Base-by-base conservation (phyloP, 768 basidiomycete genomes). In the Cyathus striatus region DNA sequence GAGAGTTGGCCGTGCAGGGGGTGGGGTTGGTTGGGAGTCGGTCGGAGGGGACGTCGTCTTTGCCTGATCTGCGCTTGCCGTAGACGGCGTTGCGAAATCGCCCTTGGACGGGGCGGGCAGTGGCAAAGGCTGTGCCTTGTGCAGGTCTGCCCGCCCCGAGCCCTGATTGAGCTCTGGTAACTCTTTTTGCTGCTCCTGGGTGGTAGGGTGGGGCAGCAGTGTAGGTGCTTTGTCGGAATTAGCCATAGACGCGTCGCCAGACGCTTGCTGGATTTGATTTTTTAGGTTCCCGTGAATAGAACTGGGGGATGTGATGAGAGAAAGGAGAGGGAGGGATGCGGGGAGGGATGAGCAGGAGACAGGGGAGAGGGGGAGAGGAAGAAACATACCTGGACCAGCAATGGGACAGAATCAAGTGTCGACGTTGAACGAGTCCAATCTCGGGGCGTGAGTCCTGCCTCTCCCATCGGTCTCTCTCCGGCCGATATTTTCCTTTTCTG, bases 241-340 rank as follows among this genome's bases (percentile, higher is more conserved):
- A 61, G 83, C 85, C 86, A 88, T 88, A 79, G 69, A 85, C 86
- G 82, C 83, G 84, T 82, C 76, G 63, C 49, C 63, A 68, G 81
- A 84, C 82, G 81, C 79, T n/a, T n/a, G n/a, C n/a, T 66, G 61
- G 55, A 58, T 54, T 63, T 56, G 58, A 52, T 54, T 62, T 59
- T 61, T 59, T 44, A 51, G 54, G 52, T 62, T 63, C 59, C 58
- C 54, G 53, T 51, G 36, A 41, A 55, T 53, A 18, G 46, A 30
- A 50, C 57, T 56, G 27, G 44, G 46, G 40, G 40, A 47, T 21
- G 35, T 17, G 36, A 34, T 18, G 42, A 43, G 16, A 41, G 49
- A 32, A n/a, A 51, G 42, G 30, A 13, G 34, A 49, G n/a, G n/a
- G n/a, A n/a, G n/a, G n/a, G n/a, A 30, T 46, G 17, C 23, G 38